phyloP scores from a whole-genome alignment of 2,329 filamentous ascomycete species.

The Calonectria leucothoes region DNA sequence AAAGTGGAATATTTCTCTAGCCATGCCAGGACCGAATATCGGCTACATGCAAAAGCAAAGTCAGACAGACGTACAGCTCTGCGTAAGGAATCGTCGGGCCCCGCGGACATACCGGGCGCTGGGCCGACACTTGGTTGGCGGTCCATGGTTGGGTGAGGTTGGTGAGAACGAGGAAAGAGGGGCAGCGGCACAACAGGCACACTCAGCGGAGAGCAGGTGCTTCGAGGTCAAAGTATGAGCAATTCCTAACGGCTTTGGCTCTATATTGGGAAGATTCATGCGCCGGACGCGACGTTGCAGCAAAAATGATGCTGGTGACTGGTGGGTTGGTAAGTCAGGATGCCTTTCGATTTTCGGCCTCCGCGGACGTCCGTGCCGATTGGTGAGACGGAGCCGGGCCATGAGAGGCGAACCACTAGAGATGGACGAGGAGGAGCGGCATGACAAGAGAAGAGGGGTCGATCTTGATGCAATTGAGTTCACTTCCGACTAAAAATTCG shows the following conservation, averaged over 20 bases:
- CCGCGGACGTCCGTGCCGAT: conserved; percentile 16
- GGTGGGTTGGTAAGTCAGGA: background rate
- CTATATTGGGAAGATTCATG: background rate
- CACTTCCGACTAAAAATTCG: background rate
- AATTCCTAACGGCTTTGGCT: background rate
- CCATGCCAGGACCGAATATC: background rate
- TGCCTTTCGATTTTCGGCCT: conserved; percentile 11
- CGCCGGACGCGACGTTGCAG: background rate
- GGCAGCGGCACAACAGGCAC: background rate
- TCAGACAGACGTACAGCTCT: conserved; percentile 51
- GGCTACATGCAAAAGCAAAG: conserved; percentile 1
- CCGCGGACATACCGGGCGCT: conserved; percentile 41
- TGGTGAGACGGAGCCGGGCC: background rate
- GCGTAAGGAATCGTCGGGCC: conserved; percentile 49
- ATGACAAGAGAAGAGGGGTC: background rate
- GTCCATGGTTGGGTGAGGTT: conserved; percentile 8
- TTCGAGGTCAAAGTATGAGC: background rate
- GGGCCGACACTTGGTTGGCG: conserved; percentile 23
- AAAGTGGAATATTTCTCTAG: background rate
- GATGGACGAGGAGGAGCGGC: background rate
- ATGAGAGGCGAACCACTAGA: background rate
- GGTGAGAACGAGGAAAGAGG: background rate
- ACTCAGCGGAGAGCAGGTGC: background rate
- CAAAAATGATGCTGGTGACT: background rate
- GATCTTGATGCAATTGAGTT: background rate